phyloP scores from a whole-genome alignment of 1,284 basidiomycete genomes.

The Golubevia pallescens region DNA sequence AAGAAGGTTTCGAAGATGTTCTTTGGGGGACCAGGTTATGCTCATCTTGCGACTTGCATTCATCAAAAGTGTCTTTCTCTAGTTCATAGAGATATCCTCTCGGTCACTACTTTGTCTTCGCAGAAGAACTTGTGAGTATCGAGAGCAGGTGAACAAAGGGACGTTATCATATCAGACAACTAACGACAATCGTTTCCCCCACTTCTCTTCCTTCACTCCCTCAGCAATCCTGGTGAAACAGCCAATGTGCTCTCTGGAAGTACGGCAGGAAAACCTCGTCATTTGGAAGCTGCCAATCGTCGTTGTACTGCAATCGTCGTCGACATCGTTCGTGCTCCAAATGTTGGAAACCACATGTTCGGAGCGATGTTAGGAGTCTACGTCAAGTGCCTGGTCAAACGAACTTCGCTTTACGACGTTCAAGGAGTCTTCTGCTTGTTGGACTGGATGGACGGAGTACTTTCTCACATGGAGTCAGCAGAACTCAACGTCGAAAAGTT shows the following conservation, averaged over 20 bases:
- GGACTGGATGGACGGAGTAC: constrained; percentile 53
- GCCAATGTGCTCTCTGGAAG: constrained; percentile 55
- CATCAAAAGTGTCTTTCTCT: constrained; percentile 55
- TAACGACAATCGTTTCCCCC: neutral
- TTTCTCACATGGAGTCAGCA: constrained; percentile 49
- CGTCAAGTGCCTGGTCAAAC: constrained; percentile 50
- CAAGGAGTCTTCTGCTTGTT: constrained; percentile 57
- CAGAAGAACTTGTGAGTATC: constrained; percentile 48
- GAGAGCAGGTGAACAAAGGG: too few species aligned
- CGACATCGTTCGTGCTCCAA: constrained; percentile 46
- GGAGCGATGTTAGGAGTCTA: constrained; percentile 47
- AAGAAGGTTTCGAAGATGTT: constrained; percentile 31
- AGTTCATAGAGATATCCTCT: constrained; percentile 52
- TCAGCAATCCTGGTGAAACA: constrained; percentile 49
- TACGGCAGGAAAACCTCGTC: constrained; percentile 54
- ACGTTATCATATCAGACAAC: neutral
- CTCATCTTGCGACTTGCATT: constrained; percentile 51
- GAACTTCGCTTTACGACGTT: constrained; percentile 56
- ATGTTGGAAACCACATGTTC: constrained; percentile 35
- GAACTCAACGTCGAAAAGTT: constrained; percentile 36
- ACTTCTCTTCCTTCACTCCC: constrained; percentile 1
- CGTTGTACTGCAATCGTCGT: constrained; percentile 55
- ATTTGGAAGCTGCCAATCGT: constrained; percentile 55
- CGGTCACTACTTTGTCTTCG: constrained; percentile 56
- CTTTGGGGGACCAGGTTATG: constrained; percentile 54